Evolutionary conservation across 495 filamentous ascomycete genomes (phyloP), one percentile per base, ranked within the genome.

Genomic region (Penicillium alfredii): DNA sequence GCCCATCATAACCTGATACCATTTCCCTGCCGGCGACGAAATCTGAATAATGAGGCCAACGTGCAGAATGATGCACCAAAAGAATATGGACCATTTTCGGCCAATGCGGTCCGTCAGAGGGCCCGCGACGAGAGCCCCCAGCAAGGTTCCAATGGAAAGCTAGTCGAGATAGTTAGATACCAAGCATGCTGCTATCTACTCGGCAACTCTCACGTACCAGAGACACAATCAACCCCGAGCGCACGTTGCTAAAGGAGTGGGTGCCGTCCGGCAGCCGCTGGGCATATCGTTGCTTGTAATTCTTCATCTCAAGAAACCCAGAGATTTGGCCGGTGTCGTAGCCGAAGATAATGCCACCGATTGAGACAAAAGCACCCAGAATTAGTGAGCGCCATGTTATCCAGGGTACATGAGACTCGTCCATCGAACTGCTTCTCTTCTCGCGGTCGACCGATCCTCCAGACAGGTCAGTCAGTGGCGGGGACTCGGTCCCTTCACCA

Each of bases 1-100:
- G 8, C 71, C 72, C 42, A 73, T 61, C 27, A 79, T 58, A 38
- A 63, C 46, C 35, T 74, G 66, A 33, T 72, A 67, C 71, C 71
- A 75, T 39, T 63, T 64, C 5, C 55, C 60, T 6, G 55, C 8
- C 0, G 59, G 42, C 8, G 80, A 69, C 10, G 79, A 71, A 43
- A 74, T 74, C 40, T 84, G 80, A 31, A 86, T 75, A 14, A 79
- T 69, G 22, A 75, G 70, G 24, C 82, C 82, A 26, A 84, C 62
- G 27, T 69, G 74, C 38, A 78, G 71, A 34, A 81, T 74, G 20
- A 80, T 61, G 28, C 75, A 75, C 41, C 77, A 76, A 8, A 65
- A 44, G 8, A 49, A 61, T 31, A 74, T 71, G 7, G 59, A 65
- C 52, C 54, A 65, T 50, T 71, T 71, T 4, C 72, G 59, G 2